A percentile compares a stretch with the other conserved stretches of the same genome.
These are phyloP conservation scores for Penicillium mononematosum DNA, from an alignment of 495 filamentous ascomycete species.

Conservation along the genomic window DNA sequence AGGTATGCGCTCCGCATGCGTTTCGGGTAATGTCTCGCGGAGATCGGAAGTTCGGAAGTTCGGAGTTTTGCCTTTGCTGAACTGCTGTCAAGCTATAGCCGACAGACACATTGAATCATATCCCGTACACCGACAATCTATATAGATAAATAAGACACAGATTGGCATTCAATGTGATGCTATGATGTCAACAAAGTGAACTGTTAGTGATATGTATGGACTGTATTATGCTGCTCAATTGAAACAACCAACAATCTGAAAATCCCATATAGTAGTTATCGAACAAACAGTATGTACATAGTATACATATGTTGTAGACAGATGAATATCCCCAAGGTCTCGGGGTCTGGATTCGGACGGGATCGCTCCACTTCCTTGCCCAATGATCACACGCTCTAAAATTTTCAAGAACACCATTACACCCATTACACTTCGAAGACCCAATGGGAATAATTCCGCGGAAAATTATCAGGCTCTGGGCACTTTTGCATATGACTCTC, in stretches of 20 bases:
- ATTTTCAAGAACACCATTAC: background rate
- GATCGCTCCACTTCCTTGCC: slow-evolving; percentile 6
- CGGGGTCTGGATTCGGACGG: background rate
- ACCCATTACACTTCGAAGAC: slow-evolving; percentile 1
- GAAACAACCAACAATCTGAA: background rate
- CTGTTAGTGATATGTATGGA: background rate
- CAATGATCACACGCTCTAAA: background rate
- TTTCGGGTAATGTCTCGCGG: background rate
- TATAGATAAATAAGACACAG: background rate
- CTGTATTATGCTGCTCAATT: background rate
- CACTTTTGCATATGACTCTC: slow-evolving; percentile 11
- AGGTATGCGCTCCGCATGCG: background rate
- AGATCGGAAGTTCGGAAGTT: slow-evolving; percentile 2
- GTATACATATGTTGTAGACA: background rate
- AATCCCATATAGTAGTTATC: background rate
- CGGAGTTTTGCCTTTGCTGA: background rate
- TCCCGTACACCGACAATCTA: background rate
- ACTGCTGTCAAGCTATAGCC: background rate
- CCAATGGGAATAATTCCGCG: slow-evolving; percentile 22
- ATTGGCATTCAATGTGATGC: background rate
- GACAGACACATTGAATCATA: background rate
- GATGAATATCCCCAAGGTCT: background rate
- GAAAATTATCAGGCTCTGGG: slow-evolving; percentile 1
- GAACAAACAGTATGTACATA: background rate
- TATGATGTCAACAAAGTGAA: background rate